Base-by-base conservation (phyloP, 2,329 filamentous ascomycete genomes). In the Alternaria hordeiaustralica region DNA sequence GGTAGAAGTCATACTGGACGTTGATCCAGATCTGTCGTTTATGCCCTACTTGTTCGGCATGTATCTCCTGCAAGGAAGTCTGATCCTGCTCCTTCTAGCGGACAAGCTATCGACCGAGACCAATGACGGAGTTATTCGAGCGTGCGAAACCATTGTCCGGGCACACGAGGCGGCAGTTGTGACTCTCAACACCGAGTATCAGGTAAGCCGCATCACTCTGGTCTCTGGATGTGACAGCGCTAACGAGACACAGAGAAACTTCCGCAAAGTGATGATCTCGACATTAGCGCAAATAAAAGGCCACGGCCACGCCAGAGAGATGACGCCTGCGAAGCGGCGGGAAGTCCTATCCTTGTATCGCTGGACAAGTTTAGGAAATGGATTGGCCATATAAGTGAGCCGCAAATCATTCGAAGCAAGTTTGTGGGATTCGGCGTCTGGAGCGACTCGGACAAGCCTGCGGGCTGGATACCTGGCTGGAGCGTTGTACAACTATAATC, bases 21-120 rank as follows among this genome's bases (percentile, higher is more conserved):
- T 92, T 74, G 94, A 97, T 75, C 93, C 94, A 0, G 93, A 95
- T 64, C 85, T 97, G 44, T 94, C 94, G 76, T 96, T 96, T 79
- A 97, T 97, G 93, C 94, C 94, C 4, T 97, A 96, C 83, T 95
- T 97, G 82, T 97, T 97, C 71, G 94, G 94, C 64, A 95, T 97
- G 75, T 97, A 97, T 78, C 85, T 97, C 5, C 83, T 97, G 15
- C 94, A 97, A 76, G 94, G 94, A 13, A 96, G 93, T 41, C 95
- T 97, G 79, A 83, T 97, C 55, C 84, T 97, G 30, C 86, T 97
- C 1, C 84, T 97, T 50, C 94, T 97, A 49, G 94, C 94, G 57
- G 94, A 97, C 79, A 97, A 97, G 82, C 83, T 97, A 65, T 91
- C 94, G 76, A 89, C 88, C 2, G 93, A 97, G 75, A 93, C 93